Evolutionary conservation across 1,139 yeast genomes (phyloP).

Genomic region (Nakaseomyces bracarensis): DNA sequence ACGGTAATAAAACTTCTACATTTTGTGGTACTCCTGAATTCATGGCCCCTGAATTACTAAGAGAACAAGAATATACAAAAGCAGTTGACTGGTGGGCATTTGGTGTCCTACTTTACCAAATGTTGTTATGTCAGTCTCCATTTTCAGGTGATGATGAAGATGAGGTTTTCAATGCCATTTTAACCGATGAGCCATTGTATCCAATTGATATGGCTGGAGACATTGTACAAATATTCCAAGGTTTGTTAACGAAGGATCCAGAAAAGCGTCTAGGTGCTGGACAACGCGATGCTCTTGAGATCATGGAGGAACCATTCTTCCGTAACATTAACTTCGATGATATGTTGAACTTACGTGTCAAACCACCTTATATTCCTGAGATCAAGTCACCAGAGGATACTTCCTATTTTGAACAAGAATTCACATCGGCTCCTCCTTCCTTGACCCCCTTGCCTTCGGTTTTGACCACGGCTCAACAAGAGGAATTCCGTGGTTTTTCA

Average conservation of each 20-base stretch:
- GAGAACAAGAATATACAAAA: slow-evolving; percentile 85
- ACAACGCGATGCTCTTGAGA: slow-evolving; percentile 79
- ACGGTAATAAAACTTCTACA: slow-evolving; percentile 82
- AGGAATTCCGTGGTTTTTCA: slow-evolving; percentile 93
- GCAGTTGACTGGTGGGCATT: slow-evolving; percentile 99
- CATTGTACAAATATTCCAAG: slow-evolving; percentile 88
- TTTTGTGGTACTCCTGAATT: slow-evolving; percentile 99
- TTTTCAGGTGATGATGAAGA: slow-evolving; percentile 98
- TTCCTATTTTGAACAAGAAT: slow-evolving; percentile 87
- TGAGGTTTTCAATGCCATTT: slow-evolving; percentile 95
- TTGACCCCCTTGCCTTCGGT: slow-evolving; percentile 90
- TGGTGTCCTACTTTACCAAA: slow-evolving; percentile 91
- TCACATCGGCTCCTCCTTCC: slow-evolving; percentile 90
- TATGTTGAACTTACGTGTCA: slow-evolving; percentile 59
- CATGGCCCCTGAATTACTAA: slow-evolving; percentile 96
- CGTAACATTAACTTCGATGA: slow-evolving; percentile 86
- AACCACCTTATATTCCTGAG: slow-evolving; percentile 80
- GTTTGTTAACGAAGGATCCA: slow-evolving; percentile 84
- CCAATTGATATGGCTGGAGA: slow-evolving; percentile 98
- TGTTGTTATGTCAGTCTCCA: slow-evolving; percentile 94
- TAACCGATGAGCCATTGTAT: slow-evolving; percentile 93
- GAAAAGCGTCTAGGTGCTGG: slow-evolving; percentile 75
- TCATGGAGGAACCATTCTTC: slow-evolving; percentile 93
- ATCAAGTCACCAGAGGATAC: slow-evolving; percentile 83
- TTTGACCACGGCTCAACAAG: slow-evolving; percentile 82